Base-by-base conservation (phyloP, 176 grass and related monocot genomes). In the Chloris gayana region DNA sequence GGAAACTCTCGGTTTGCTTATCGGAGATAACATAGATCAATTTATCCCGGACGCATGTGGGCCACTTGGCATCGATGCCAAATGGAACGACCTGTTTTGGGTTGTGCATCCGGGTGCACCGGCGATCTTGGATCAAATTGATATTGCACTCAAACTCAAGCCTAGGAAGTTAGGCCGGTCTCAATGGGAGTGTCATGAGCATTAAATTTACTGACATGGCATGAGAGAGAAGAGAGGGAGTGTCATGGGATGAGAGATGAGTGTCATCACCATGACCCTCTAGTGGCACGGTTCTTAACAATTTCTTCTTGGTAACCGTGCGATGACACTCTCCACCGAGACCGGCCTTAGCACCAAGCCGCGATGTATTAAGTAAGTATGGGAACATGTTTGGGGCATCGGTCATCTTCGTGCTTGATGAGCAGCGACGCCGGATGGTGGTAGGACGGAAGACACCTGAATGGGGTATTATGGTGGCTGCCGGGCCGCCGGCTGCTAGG, bases 11-110 rank as follows among this genome's bases (percentile, higher is more conserved):
- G 51, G 51, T 22, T 22, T 34, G 17, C 57, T 87, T 18, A 76
- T 94, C 41, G 63, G 80, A 18, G 51, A 80, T 77, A 80, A 47
- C 93, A 61, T 90, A 64, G 87, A 88, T 59, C 75, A 32, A 12
- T 85, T 82, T 69, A 77, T 95, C n/a, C 12, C 5, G 0, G 68
- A 95, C 31, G 75, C 89, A 3, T 75, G 88, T 4, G 26, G 0
- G 7, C 79, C 73, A 5, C 65, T 95, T 2, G 89, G 81, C 27
- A 6, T 67, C 12, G 66, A 29, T 9, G 67, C 56, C 7, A 15
- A 82, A 24, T 94, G 82, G 80, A 94, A 91, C 32, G 87, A 90
- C 66, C 69, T 94, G n/a, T 94, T 94, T 78, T 94, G 89, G 86
- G 72, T 83, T 1, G 76, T 87, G 9, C 92, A 91, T 67, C 86